Conservation (phyloP, 2,329 filamentous ascomycete genomes). For the Trichophyton mentagrophytes region DNA sequence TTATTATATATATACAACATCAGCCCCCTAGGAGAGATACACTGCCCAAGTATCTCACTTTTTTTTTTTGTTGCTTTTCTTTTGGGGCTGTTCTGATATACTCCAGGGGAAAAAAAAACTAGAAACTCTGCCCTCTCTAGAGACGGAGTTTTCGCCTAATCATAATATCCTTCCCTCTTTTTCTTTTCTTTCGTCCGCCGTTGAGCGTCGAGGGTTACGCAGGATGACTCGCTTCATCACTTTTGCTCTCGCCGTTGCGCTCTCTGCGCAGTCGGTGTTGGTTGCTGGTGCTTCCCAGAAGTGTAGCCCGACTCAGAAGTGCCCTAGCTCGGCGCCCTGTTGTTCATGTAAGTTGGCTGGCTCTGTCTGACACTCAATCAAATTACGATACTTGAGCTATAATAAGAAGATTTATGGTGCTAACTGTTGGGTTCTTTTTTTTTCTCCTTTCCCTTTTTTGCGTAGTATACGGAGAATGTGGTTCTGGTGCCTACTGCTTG, state of each 20-base stretch:
- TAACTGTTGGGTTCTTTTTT: not conserved
- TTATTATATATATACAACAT: slow-evolving; percentile 9
- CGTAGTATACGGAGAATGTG: slow-evolving; percentile 81
- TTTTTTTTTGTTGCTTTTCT: not conserved
- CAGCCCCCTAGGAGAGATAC: not conserved
- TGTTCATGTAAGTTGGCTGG: slow-evolving; percentile 56
- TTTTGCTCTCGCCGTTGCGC: slow-evolving; percentile 21
- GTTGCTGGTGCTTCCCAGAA: slow-evolving; percentile 19
- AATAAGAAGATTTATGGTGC: too few species aligned
- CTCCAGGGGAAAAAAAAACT: not conserved
- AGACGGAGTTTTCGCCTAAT: slow-evolving; percentile 6
- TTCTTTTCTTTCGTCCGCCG: too few species aligned
- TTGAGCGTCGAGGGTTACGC: not conserved
- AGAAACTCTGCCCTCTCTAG: slow-evolving; percentile 3
- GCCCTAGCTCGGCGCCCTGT: slow-evolving; percentile 60
- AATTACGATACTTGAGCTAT: too few species aligned
- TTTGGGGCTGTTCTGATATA: not conserved
- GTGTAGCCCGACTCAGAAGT: slow-evolving; percentile 42
- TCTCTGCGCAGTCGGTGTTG: slow-evolving; percentile 23
- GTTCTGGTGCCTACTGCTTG: slow-evolving; percentile 86
- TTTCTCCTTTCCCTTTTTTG: slow-evolving; percentile 8
- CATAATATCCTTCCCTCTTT: not conserved
- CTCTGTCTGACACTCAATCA: not conserved
- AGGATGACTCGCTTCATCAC: slow-evolving; percentile 28
- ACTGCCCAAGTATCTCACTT: not conserved